Conservation (phyloP, 768 basidiomycete species). For the Lanmaoa pseudosensibilis region DNA sequence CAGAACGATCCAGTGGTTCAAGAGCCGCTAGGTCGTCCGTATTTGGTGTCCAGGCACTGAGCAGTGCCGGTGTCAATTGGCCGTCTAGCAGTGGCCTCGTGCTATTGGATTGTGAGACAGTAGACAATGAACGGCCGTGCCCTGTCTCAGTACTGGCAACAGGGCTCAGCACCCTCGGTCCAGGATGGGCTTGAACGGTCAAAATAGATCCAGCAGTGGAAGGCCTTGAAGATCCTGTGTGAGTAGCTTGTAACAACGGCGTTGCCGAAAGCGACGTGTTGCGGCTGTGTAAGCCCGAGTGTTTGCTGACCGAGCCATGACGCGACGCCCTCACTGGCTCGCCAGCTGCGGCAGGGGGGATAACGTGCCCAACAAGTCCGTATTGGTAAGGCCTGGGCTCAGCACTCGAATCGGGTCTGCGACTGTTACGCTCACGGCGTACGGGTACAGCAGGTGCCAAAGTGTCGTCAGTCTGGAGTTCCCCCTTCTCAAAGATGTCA, state of each 20-base stretch:
- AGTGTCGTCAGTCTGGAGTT: slow-evolving; percentile 22
- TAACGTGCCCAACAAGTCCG: slow-evolving; percentile 53
- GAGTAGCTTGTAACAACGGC: slow-evolving; percentile 24
- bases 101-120: slow-evolving; percentile 19
- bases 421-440: slow-evolving; percentile 25
- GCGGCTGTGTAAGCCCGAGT: slow-evolving; percentile 23
- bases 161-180: slow-evolving; percentile 7
- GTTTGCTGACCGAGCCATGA: slow-evolving; percentile 21
- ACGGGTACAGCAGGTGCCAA: slow-evolving; percentile 19
- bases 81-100: slow-evolving; percentile 8
- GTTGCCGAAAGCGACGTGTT: slow-evolving; percentile 26
- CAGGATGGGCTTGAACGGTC: slow-evolving; percentile 28
- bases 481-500: slow-evolving; percentile 51
- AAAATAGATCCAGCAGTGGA: slow-evolving; percentile 45
- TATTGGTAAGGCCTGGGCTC: slow-evolving; percentile 63
- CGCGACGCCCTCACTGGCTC: slow-evolving; percentile 38
- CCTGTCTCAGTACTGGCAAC: slow-evolving; percentile 1
- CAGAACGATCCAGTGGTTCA: slow-evolving; percentile 19
- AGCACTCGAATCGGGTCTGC: slow-evolving; percentile 30
- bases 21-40: slow-evolving; percentile 19
- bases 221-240: slow-evolving; percentile 36
- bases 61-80: not conserved
- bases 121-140: slow-evolving; percentile 24
- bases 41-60: slow-evolving; percentile 18
- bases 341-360: slow-evolving; percentile 29